phyloP scores from a whole-genome alignment of 768 basidiomycete species.

The Hypholoma sublateritium region DNA sequence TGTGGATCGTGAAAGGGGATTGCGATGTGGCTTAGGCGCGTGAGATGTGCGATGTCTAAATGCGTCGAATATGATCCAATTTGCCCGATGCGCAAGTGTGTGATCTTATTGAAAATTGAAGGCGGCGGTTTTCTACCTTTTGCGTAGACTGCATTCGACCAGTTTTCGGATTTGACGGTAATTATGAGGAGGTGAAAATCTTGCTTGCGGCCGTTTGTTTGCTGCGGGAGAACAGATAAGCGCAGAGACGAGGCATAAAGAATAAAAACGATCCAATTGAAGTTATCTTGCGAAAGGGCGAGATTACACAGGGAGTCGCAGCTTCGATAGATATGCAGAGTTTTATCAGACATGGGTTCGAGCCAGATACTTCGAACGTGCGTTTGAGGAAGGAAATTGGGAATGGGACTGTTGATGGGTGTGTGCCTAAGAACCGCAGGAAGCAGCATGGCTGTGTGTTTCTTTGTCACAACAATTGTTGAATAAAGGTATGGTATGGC shows the following conservation, averaged over 20 bases:
- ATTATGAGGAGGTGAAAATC: not conserved
- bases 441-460: not conserved
- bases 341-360: conserved; percentile 13
- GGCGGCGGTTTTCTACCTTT: not conserved
- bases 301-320: conserved; percentile 18
- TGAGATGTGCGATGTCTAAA: not conserved
- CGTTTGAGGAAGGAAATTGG: conserved; percentile 9
- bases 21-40: not conserved
- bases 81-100: not conserved
- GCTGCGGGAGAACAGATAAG: not conserved
- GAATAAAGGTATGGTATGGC: conserved; percentile 25
- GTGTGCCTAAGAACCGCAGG: not conserved
- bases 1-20: not conserved
- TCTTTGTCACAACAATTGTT: conserved; percentile 15
- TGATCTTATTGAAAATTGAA: not conserved
- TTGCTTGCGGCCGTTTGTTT: not conserved
- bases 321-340: conserved; percentile 16
- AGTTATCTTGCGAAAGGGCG: conserved; percentile 19
- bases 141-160: not conserved
- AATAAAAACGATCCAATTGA: conserved; percentile 18
- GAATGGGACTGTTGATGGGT: not conserved
- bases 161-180: not conserved
- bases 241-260: not conserved
- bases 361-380: conserved; percentile 21
- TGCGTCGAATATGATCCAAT: not conserved